Base-by-base conservation (phyloP, 2,329 filamentous ascomycete species). In the Dissoconium aciculare region DNA sequence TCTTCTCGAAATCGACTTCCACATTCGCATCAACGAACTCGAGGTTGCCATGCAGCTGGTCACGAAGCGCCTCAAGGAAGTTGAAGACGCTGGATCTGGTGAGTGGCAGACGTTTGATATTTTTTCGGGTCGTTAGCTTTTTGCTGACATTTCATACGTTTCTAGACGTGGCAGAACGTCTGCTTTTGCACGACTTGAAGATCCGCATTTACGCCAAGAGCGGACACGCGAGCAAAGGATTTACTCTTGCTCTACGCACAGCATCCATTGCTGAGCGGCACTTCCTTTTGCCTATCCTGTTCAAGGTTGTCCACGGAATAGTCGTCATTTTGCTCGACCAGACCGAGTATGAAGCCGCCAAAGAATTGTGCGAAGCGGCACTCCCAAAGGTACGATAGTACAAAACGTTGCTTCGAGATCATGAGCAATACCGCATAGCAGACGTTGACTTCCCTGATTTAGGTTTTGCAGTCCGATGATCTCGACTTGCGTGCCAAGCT, bases 161-260 rank as follows among this genome's bases (percentile, higher is more conserved):
- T n/a, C n/a, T 13, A 31, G 76, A 81, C 47, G 58, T 87, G 16
- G 64, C 73, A 4, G 65, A 80, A 14, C 74, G 78, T 19, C 63
- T 89, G 28, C 70, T 72, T 15, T 64, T 91, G 0, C 66, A 92
- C 10, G 64, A 81, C 3, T 56, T 76, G 28, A 91, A 92, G 51
- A 75, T 74, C 1, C 64, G 69, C 4, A 64, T 92, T 3, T 72
- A 83, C 33, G 69, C 72, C 32, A 69, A 66, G 41, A 71, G 70
- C 26, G 77, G 76, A 2, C 70, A 76, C 3, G 69, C 82, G 0
- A 70, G 81, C 43, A 71, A 78, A 36, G 82, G 73, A 0, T 83
- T 93, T 51, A 82, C 78, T 2, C 65, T 85, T 4, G 74, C 74
- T 4, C 64, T 91, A 45, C 69, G 80, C 26, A 83, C 83, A 1